These are phyloP conservation scores for Astraeus odoratus DNA, from an alignment of 768 basidiomycete species.

Conservation along the genomic window DNA sequence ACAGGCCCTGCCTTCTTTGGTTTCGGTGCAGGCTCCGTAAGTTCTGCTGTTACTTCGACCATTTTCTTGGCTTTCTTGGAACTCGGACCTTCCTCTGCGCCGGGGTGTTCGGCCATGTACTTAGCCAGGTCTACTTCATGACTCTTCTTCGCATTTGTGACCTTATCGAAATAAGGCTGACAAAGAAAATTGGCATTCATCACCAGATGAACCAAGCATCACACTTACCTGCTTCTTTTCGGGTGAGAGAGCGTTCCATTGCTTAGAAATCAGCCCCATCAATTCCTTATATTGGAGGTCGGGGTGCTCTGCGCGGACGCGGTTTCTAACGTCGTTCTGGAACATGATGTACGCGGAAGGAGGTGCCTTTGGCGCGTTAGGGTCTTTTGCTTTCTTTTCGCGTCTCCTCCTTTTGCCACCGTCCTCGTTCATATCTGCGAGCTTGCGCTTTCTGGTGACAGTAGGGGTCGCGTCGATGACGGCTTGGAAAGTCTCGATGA, in stretches of 20 bases:
- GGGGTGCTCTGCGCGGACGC: slow-evolving; percentile 61
- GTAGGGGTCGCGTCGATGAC: slow-evolving; percentile 28
- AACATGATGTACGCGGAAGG: slow-evolving; percentile 89
- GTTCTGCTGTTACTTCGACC: slow-evolving; percentile 4
- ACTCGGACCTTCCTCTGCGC: slow-evolving; percentile 39
- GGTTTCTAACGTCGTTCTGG: slow-evolving; percentile 83
- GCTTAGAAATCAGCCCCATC: slow-evolving; percentile 59
- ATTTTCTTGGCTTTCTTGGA: slow-evolving; percentile 26
- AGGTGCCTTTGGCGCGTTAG: slow-evolving; percentile 91
- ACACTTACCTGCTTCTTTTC: slow-evolving; percentile 68
- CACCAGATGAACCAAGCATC: not conserved
- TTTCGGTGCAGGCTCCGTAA: slow-evolving; percentile 29
- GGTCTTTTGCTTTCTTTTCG: slow-evolving; percentile 70
- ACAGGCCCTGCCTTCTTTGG: slow-evolving; percentile 11
- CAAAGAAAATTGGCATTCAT: not conserved
- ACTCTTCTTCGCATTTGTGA: slow-evolving; percentile 51
- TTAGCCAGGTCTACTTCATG: slow-evolving; percentile 59
- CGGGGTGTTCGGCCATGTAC: slow-evolving; percentile 52
- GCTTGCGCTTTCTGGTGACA: slow-evolving; percentile 48
- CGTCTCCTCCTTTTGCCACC: slow-evolving; percentile 29
- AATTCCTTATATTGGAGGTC: slow-evolving; percentile 65
- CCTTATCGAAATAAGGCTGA: slow-evolving; percentile 32
- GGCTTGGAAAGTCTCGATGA: slow-evolving; percentile 21
- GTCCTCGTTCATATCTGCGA: slow-evolving; percentile 30
- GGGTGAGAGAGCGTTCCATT: slow-evolving; percentile 63